A percentile compares a stretch with the other conserved stretches of the same genome.
Evolutionary conservation across 2,329 filamentous ascomycete species (phyloP).

Genomic region (Aspergillus hortae): DNA sequence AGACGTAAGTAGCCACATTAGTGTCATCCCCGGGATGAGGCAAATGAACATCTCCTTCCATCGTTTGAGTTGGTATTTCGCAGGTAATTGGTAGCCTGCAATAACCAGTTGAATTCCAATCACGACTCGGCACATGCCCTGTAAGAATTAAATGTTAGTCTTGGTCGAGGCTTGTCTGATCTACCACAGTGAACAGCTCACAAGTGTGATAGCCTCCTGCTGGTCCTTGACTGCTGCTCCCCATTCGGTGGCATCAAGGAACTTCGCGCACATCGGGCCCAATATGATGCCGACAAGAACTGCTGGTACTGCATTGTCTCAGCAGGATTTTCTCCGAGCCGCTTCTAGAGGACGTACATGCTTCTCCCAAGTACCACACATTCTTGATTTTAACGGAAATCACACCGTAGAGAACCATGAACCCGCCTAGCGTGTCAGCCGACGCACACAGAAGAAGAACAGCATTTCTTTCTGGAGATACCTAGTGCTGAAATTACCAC

Average conservation of each 20-base stretch:
- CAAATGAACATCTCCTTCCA: constrained; percentile 6
- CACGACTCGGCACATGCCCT: constrained; percentile 2
- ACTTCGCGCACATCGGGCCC: not conserved
- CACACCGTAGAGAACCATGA: constrained; percentile 1
- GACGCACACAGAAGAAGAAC: not conserved
- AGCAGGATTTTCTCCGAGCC: not conserved
- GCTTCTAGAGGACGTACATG: not conserved
- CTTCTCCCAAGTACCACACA: constrained; percentile 3
- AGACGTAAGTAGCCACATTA: constrained; percentile 4
- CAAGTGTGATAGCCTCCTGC: constrained; percentile 1
- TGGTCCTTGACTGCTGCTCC: not conserved
- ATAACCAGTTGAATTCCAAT: constrained; percentile 3
- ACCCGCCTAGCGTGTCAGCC: not conserved
- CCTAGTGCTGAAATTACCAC: constrained; percentile 2
- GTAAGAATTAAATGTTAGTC: not conserved
- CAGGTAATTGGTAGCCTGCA: constrained; percentile 2
- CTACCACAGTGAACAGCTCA: not conserved
- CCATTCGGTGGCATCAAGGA: constrained; percentile 3
- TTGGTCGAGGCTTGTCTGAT: not conserved
- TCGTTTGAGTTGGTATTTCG: constrained; percentile 1
- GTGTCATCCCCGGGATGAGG: constrained; percentile 1
- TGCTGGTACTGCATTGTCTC: not conserved
- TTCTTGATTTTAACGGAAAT: constrained; percentile 3
- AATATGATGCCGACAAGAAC: constrained; percentile 1
- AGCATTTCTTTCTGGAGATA: not conserved